These are phyloP conservation scores for Sporothrix phasma DNA, from an alignment of 2,329 filamentous ascomycete species.

Conservation along the genomic window DNA sequence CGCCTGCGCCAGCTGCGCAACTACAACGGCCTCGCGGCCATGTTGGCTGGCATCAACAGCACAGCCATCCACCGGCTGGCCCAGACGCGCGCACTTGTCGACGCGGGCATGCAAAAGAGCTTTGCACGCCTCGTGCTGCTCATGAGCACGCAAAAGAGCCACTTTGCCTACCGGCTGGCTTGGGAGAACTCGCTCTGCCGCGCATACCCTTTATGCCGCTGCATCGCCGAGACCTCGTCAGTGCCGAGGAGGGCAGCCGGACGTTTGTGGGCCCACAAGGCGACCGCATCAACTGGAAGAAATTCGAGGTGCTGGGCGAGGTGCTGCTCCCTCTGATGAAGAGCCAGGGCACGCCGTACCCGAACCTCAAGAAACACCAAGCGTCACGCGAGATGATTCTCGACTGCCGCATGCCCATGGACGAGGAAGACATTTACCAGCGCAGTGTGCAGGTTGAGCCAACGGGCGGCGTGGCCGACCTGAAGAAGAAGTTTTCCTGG, in stretches of 20 bases:
- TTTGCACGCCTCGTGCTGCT: slow-evolving; percentile 83
- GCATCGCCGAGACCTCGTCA: slow-evolving; percentile 79
- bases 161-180: slow-evolving; percentile 90
- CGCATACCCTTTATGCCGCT: slow-evolving; percentile 90
- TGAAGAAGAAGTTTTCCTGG: slow-evolving; percentile 59
- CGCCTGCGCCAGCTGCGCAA: slow-evolving; percentile 89
- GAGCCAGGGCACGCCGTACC: slow-evolving; percentile 78
- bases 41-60: slow-evolving; percentile 85
- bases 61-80: slow-evolving; percentile 74
- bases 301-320: slow-evolving; percentile 93
- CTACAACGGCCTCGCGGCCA: slow-evolving; percentile 90
- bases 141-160: slow-evolving; percentile 86
- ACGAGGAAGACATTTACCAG: slow-evolving; percentile 71
- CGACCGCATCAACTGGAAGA: slow-evolving; percentile 89
- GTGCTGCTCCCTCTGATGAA: slow-evolving; percentile 83
- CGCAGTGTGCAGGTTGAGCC: slow-evolving; percentile 51
- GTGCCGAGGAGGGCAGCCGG: slow-evolving; percentile 82
- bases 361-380: slow-evolving; percentile 59
- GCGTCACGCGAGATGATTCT: slow-evolving; percentile 64
- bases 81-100: slow-evolving; percentile 69
- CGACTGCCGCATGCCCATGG: slow-evolving; percentile 69
- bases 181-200: slow-evolving; percentile 93
- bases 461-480: slow-evolving; percentile 35
- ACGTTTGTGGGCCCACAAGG: slow-evolving; percentile 70
- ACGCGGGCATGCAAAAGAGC: slow-evolving; percentile 62